These are phyloP conservation scores for Cryptosporidium ryanae DNA, from an alignment of 169 alveolate genomes.

Conservation along the genomic window DNA sequence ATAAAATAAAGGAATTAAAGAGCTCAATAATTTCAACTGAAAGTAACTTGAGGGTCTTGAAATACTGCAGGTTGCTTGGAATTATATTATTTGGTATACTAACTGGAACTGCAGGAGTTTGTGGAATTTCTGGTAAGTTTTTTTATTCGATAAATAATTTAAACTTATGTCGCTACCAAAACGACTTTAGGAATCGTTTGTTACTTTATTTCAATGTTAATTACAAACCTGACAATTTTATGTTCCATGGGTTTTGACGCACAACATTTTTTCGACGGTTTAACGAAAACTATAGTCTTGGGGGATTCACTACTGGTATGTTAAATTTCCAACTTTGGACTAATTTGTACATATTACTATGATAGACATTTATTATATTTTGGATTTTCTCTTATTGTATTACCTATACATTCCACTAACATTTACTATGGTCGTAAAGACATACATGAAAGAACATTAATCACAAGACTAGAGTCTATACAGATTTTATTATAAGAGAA, in stretches of 20 bases:
- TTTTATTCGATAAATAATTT: background rate
- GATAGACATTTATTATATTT: conserved; percentile 40
- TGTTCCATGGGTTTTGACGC: background rate
- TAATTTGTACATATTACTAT: background rate
- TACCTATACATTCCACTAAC: conserved; percentile 3
- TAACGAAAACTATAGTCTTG: background rate
- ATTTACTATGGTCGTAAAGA: background rate
- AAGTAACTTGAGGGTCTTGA: conserved; percentile 25
- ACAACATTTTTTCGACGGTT: background rate
- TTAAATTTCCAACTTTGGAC: conserved; percentile 2
- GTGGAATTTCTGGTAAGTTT: conserved; percentile 56
- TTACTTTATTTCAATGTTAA: background rate
- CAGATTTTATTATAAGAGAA: too few species aligned
- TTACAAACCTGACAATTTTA: background rate
- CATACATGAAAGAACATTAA: too few species aligned
- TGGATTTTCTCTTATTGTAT: conserved; percentile 60
- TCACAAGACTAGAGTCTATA: too few species aligned
- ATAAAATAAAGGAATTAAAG: background rate
- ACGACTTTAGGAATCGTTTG: conserved; percentile 1
- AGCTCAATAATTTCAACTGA: conserved; percentile 27
- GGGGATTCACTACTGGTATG: conserved; percentile 67
- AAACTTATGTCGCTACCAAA: background rate
- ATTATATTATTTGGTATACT: conserved; percentile 16
- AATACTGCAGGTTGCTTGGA: conserved; percentile 37
- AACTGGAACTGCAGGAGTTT: conserved; percentile 39